Evolutionary conservation across 108 stramenopile genomes (phyloP).

Genomic region (Skeletonema costatum): DNA sequence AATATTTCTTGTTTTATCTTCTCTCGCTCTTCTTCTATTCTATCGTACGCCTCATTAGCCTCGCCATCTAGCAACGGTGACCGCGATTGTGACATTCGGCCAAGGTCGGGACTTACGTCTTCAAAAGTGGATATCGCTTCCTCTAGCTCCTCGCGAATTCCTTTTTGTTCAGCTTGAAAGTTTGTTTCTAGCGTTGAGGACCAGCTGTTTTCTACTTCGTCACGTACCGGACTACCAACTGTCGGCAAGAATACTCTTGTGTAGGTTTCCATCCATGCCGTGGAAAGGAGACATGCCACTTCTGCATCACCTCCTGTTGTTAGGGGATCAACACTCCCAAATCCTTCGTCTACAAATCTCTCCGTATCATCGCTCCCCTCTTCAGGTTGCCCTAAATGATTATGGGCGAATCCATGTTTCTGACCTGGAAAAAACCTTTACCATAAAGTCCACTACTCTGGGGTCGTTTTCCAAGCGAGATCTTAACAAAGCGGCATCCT

Average conservation of each 20-base stretch:
- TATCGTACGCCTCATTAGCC: conserved; percentile 39
- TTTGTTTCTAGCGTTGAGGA: conserved; percentile 34
- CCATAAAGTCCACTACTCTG: conserved; percentile 78
- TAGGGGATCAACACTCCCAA: conserved; percentile 60
- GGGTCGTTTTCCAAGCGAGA: conserved; percentile 61
- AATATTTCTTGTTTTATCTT: conserved; percentile 45
- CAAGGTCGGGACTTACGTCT: conserved; percentile 60
- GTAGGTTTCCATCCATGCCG: conserved; percentile 90
- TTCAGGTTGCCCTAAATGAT: conserved; percentile 25
- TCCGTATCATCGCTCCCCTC: conserved; percentile 34
- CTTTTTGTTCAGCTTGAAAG: conserved; percentile 48
- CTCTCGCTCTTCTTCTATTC: conserved; percentile 52
- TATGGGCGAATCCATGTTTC: conserved; percentile 84
- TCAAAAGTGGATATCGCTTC: conserved; percentile 62
- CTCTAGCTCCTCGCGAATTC: conserved; percentile 73
- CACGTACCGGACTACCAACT: conserved; percentile 58
- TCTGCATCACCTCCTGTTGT: conserved; percentile 68
- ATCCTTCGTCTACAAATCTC: conserved; percentile 69
- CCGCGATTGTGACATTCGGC: conserved; percentile 52
- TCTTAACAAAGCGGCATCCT: conserved; percentile 71
- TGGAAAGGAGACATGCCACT: conserved; percentile 82
- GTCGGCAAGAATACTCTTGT: conserved; percentile 81
- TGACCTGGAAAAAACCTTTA: conserved; percentile 86
- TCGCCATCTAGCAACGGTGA: conserved; percentile 33
- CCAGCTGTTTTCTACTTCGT: conserved; percentile 69